A percentile compares a stretch with the other conserved stretches of the same genome.
Conservation (phyloP, 2,329 filamentous ascomycete species). For the Pseudogymnoascus sp. region DNA sequence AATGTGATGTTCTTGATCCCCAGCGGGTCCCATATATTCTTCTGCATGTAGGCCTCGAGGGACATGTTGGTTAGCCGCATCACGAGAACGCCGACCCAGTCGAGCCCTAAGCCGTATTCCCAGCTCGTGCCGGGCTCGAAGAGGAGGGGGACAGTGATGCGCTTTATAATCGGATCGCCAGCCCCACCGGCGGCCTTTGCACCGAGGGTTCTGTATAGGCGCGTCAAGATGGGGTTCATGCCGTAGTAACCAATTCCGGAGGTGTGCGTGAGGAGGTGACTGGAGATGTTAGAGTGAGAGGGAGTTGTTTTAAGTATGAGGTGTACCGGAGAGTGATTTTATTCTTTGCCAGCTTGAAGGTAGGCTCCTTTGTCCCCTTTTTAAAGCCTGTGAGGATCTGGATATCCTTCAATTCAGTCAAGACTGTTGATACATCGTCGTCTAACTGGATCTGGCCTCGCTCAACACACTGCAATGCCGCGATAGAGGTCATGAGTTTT, state of each 20-base stretch:
- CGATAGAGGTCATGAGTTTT: conserved; percentile 44
- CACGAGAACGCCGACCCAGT: conserved; percentile 45
- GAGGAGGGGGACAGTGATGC: conserved; percentile 38
- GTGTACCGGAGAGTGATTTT: conserved; percentile 23
- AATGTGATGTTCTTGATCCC: conserved; percentile 19
- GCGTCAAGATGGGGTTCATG: conserved; percentile 9
- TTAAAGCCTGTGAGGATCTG: conserved; percentile 23
- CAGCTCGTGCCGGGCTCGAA: conserved; percentile 56
- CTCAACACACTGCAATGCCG: conserved; percentile 50
- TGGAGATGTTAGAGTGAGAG: conserved; percentile 6
- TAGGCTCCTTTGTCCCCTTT: conserved; percentile 14
- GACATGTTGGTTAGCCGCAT: conserved; percentile 29
- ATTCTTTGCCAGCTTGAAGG: conserved; percentile 12
- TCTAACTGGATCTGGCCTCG: conserved; percentile 40
- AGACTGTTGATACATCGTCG: conserved; percentile 27
- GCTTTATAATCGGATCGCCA: background rate
- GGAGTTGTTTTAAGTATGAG: background rate
- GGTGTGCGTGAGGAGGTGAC: conserved; percentile 22
- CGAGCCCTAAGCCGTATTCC: conserved; percentile 46
- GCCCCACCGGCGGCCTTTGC: background rate
- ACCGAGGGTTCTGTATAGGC: conserved; percentile 10
- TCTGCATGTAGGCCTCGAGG: conserved; percentile 18
- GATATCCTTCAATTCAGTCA: conserved; percentile 22
- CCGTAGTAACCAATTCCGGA: conserved; percentile 20
- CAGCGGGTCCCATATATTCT: conserved; percentile 20